Evolutionary conservation across 225 moss, liverwort and hornwort genomes (phyloP).

Genomic region (Climacium dendroides): DNA sequence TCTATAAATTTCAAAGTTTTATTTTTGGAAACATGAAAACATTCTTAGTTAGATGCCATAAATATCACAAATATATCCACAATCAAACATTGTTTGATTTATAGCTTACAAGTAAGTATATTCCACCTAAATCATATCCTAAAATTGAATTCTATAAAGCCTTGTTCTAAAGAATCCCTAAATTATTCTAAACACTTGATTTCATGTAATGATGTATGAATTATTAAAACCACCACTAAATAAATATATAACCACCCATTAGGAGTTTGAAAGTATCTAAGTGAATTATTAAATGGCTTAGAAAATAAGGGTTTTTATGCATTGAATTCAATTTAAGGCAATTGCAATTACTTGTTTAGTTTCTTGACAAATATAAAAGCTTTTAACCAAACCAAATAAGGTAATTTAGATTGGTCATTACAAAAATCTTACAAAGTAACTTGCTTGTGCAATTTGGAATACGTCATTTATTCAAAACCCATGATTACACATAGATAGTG

Average conservation of each 20-base stretch:
- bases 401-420: not conserved
- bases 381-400: not conserved
- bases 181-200: not conserved
- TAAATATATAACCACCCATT: not conserved
- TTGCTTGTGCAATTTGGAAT: not conserved
- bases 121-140: not conserved
- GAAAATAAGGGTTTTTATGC: not conserved
- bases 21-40: not conserved
- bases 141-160: fast-evolving
- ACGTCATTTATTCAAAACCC: not conserved
- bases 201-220: not conserved
- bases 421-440: not conserved
- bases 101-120: not conserved
- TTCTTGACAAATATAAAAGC: not conserved
- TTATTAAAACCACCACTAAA: not conserved
- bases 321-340: not conserved
- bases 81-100: not conserved
- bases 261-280: not conserved
- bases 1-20: not conserved
- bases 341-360: fast-evolving
- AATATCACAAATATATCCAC: no score
- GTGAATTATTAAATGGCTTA: not conserved
- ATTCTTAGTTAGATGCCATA: no score
- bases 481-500: not conserved
- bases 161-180: fast-evolving